Evolutionary conservation across 2,329 filamentous ascomycete species (phyloP).

Genomic region (Cordyceps javanica): DNA sequence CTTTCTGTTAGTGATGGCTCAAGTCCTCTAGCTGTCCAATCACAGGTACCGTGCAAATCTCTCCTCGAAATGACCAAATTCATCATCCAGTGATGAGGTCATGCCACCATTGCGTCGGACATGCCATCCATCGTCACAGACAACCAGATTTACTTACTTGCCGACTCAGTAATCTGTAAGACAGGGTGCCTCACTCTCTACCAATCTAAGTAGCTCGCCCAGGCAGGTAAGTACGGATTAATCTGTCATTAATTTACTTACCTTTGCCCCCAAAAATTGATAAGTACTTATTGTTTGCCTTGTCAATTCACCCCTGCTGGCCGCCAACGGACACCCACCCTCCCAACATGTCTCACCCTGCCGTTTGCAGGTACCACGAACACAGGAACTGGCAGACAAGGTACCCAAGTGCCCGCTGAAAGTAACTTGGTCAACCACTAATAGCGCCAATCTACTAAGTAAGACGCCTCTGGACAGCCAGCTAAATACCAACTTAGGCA

Average conservation of each 20-base stretch:
- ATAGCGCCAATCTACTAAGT: not conserved
- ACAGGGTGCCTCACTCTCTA: too few species aligned
- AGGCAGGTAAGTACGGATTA: not conserved
- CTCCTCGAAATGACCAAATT: slow-evolving; percentile 5
- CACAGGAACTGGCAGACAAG: not conserved
- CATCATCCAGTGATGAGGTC: slow-evolving; percentile 8
- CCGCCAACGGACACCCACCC: not conserved
- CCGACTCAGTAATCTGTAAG: not conserved
- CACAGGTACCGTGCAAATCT: not conserved
- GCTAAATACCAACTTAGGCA: not conserved
- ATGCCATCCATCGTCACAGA: too few species aligned
- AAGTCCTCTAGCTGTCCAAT: too few species aligned
- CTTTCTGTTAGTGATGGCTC: not conserved
- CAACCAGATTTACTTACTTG: too few species aligned
- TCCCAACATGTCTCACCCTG: not conserved
- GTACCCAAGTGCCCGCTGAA: not conserved
- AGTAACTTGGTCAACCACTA: not conserved
- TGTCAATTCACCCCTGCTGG: not conserved
- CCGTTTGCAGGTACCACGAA: not conserved
- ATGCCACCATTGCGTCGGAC: not conserved
- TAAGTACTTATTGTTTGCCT: not conserved
- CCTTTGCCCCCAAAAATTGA: not conserved
- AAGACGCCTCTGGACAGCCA: not conserved
- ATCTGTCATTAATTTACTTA: too few species aligned
- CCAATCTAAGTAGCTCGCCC: too few species aligned